phyloP scores from a whole-genome alignment of 2,329 filamentous ascomycete genomes.

The Paraconiothyrium brasiliense region DNA sequence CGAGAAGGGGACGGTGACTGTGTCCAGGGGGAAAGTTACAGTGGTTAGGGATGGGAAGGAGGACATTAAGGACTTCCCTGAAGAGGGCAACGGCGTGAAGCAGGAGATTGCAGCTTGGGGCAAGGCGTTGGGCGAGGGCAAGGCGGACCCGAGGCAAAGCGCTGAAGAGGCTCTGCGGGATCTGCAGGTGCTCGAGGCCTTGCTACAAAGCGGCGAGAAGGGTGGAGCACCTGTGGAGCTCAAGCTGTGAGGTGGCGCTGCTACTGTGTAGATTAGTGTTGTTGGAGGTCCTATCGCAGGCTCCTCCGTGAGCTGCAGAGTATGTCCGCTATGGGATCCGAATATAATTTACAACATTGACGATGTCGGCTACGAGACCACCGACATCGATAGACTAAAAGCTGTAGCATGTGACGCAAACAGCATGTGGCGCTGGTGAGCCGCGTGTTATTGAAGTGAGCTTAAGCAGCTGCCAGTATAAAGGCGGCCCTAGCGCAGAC shows the following conservation, averaged over 20 bases:
- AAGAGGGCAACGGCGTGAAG: constrained; percentile 63
- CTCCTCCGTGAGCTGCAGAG: background rate
- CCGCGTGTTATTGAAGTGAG: background rate
- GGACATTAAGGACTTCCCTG: constrained; percentile 56
- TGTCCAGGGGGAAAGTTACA: constrained; percentile 55
- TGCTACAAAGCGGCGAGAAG: constrained; percentile 53
- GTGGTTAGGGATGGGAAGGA: constrained; percentile 31
- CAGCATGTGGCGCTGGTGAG: constrained; percentile 1
- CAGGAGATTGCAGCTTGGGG: constrained; percentile 71
- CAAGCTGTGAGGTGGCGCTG: constrained; percentile 13
- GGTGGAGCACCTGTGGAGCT: constrained; percentile 44
- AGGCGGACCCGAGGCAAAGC: constrained; percentile 61
- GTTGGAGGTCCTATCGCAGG: background rate
- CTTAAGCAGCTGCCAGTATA: constrained; percentile 11
- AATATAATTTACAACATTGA: background rate
- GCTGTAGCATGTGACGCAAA: background rate
- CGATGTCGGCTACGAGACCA: background rate
- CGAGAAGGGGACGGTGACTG: constrained; percentile 65
- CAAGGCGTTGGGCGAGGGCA: constrained; percentile 60
- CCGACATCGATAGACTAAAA: background rate
- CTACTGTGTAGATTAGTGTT: background rate
- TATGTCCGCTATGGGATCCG: background rate
- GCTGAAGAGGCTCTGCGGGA: constrained; percentile 69
- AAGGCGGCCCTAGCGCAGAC: background rate
- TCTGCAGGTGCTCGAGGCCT: constrained; percentile 63